Conservation (phyloP, 805 yeast genomes). For the Soucietia sequanensis region DNA sequence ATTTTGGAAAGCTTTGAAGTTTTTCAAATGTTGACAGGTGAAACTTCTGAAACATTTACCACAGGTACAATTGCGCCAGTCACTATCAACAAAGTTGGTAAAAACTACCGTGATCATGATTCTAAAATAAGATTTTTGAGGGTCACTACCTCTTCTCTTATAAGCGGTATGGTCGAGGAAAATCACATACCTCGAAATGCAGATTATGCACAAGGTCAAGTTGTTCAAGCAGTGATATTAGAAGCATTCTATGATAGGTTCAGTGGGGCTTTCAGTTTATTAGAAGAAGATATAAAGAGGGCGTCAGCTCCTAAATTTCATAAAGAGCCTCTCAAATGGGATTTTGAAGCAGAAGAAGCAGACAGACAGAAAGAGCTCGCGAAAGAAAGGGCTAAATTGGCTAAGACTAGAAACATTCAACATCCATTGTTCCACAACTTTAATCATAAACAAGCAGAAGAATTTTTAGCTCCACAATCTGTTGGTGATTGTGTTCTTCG, state of each 20-base stretch:
- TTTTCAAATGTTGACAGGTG: constrained; percentile 89
- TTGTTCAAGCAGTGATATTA: constrained; percentile 78
- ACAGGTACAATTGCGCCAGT: constrained; percentile 76
- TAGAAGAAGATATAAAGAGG: constrained; percentile 60
- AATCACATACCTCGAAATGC: constrained; percentile 44
- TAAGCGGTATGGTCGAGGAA: constrained; percentile 46
- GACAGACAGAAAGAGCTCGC: constrained; percentile 59
- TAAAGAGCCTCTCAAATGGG: constrained; percentile 74
- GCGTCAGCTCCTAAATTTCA: constrained; percentile 47
- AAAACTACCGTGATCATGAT: constrained; percentile 53
- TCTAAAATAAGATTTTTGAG: constrained; percentile 40
- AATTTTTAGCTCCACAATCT: constrained; percentile 79
- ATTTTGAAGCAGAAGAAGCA: constrained; percentile 66
- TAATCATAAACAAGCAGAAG: constrained; percentile 87
- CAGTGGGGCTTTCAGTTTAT: constrained; percentile 69
- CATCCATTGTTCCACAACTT: constrained; percentile 89
- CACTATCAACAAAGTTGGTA: constrained; percentile 66
- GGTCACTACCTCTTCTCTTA: constrained; percentile 40
- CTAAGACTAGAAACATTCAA: constrained; percentile 75
- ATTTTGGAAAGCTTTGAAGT: constrained; percentile 65
- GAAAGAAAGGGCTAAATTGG: constrained; percentile 63
- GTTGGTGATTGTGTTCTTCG: constrained; percentile 93
- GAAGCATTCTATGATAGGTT: constrained; percentile 73
- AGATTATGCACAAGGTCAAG: constrained; percentile 61
- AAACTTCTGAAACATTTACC: constrained; percentile 64